Percentiles rank a stretch among this genome's conserved stretches.
These are phyloP conservation scores for Balakata baccata DNA, from an alignment of 345 rosid species.

Conservation along the genomic window DNA sequence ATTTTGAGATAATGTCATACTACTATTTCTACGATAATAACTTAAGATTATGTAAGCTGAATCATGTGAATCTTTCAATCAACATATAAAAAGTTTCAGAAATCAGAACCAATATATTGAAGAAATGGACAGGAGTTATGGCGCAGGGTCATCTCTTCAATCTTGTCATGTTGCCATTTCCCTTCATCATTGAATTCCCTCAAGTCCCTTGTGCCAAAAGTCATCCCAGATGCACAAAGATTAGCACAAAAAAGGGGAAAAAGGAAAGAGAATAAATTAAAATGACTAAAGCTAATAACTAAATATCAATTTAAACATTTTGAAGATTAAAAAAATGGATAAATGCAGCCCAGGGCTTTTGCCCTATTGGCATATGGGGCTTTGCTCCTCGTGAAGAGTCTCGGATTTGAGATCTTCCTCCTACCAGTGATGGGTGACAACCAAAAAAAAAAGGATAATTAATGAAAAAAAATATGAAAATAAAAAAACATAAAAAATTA, in stretches of 20 bases:
- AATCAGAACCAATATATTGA: constrained; percentile 10
- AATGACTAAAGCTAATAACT: background rate
- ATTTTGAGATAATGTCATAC: background rate
- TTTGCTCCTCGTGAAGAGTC: too few relatives aligned
- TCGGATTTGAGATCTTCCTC: too few relatives aligned
- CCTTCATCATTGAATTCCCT: constrained; percentile 16
- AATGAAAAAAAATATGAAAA: too few relatives aligned
- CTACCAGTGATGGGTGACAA: too few relatives aligned
- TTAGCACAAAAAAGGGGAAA: background rate
- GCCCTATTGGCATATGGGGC: too few relatives aligned
- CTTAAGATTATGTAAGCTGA: background rate
- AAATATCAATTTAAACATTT: background rate
- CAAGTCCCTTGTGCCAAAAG: constrained; percentile 12
- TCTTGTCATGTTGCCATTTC: constrained; percentile 29
- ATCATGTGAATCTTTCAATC: background rate
- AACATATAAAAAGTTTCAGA: background rate
- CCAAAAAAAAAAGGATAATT: too few relatives aligned
- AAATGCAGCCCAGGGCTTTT: too few relatives aligned
- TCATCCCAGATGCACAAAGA: constrained; percentile 10
- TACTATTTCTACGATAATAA: background rate
- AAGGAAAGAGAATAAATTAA: background rate
- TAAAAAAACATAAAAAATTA: background rate
- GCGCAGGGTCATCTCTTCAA: constrained; percentile 21
- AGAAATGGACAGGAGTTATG: constrained; percentile 8
- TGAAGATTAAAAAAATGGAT: background rate